phyloP scores from a whole-genome alignment of 2,329 filamentous ascomycete genomes.

The Mycocentrospora acerina region DNA sequence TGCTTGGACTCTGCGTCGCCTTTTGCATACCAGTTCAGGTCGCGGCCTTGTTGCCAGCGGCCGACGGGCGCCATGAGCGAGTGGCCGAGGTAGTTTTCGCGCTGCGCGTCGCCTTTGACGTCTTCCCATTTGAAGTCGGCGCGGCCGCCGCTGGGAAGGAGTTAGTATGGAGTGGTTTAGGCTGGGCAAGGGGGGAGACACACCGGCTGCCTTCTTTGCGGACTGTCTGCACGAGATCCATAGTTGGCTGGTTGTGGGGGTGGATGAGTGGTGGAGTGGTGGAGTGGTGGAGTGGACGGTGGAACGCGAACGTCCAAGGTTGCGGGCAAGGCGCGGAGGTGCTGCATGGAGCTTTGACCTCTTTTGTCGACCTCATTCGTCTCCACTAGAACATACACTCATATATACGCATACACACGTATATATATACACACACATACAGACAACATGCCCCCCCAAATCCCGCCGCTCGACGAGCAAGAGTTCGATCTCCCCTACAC shows the following conservation, averaged over 20 bases:
- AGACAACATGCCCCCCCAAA: conserved; percentile 27
- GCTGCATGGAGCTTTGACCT: conserved; percentile 6
- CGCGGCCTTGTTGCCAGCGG: conserved; percentile 81
- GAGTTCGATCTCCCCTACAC: conserved; percentile 28
- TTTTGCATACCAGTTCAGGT: conserved; percentile 67
- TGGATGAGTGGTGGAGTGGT: conserved; percentile 7
- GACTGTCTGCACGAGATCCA: conserved; percentile 93
- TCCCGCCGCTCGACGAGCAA: conserved; percentile 36
- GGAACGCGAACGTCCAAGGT: no score
- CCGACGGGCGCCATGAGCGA: conserved; percentile 90
- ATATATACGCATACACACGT: no score
- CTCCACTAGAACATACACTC: no score
- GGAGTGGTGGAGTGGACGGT: conserved; percentile 4
- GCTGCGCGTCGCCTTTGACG: conserved; percentile 80
- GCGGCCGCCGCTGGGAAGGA: conserved; percentile 66
- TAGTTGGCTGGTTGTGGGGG: conserved; percentile 44
- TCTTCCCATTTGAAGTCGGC: conserved; percentile 97
- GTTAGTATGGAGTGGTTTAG: conserved; percentile 5
- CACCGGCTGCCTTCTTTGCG: conserved; percentile 83
- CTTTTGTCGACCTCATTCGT: no score
- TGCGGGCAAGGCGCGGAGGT: conserved; percentile 30
- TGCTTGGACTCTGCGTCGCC: conserved; percentile 59
- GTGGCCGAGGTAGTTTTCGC: conserved; percentile 89
- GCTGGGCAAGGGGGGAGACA: conserved; percentile 8
- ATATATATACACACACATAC: conserved; percentile 2